Percentiles rank a stretch among this genome's conserved stretches.
Evolutionary conservation across 805 yeast species (phyloP).

Genomic region (Kodamaea neixiangensis): DNA sequence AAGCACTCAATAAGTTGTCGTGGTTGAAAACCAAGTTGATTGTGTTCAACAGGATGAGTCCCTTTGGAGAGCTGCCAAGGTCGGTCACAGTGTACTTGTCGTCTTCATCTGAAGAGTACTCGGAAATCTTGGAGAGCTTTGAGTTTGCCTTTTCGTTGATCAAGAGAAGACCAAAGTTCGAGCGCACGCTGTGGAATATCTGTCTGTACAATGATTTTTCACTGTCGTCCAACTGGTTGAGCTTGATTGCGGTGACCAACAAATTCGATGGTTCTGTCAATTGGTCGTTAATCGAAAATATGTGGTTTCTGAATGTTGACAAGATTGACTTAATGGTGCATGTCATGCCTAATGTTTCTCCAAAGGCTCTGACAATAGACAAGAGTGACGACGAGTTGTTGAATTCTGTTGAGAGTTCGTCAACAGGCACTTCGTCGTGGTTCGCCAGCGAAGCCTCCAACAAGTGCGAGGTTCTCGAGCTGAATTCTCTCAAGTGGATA

Average conservation of each 20-base stretch:
- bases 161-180: slow-evolving; percentile 36
- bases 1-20: slow-evolving; percentile 33
- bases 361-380: slow-evolving; percentile 35
- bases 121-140: slow-evolving; percentile 5
- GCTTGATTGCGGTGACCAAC: slow-evolving; percentile 25
- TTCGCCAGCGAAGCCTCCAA: slow-evolving; percentile 58
- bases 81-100: slow-evolving; percentile 9
- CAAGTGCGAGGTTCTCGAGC: slow-evolving; percentile 69
- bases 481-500: slow-evolving; percentile 56
- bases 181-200: slow-evolving; percentile 27
- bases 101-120: slow-evolving; percentile 9
- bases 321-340: slow-evolving; percentile 32
- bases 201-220: slow-evolving; percentile 26
- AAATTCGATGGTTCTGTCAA: slow-evolving; percentile 27
- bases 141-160: slow-evolving; percentile 17
- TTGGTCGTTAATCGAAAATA: slow-evolving; percentile 34
- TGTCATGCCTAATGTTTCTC: slow-evolving; percentile 31
- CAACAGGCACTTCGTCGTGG: slow-evolving; percentile 17
- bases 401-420: slow-evolving; percentile 25
- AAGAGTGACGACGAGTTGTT: slow-evolving; percentile 35
- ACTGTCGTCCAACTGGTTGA: slow-evolving; percentile 21
- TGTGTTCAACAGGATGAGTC: slow-evolving; percentile 17
- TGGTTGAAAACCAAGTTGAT: slow-evolving; percentile 32
- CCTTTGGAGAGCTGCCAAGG: slow-evolving; percentile 10
- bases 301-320: slow-evolving; percentile 31